Base-by-base conservation (phyloP, 1,284 basidiomycete genomes). In the Boletus smithii region DNA sequence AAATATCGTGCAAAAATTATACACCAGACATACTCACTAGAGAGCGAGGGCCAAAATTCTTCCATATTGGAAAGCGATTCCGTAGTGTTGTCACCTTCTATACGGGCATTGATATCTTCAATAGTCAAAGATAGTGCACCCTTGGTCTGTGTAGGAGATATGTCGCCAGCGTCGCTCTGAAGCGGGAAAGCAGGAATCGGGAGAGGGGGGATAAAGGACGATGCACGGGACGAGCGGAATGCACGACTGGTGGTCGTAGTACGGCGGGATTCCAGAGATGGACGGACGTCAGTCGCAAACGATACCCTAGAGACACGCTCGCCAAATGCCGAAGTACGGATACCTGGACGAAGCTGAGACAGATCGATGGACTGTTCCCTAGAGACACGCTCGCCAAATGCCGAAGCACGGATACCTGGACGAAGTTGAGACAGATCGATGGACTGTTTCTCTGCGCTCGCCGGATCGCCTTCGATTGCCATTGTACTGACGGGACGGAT, bases 221-320 rank as follows among this genome's bases (percentile, higher is more conserved):
- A 59, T 71, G 60, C 82, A 77, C 70, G 81, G 8, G 58, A 59
- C 20, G 58, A 44, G 35, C 61, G 58, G 37, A 59, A 83, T 1
- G 78, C 79, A 35, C 84, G 76, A 38, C 70, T 75, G n/a, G 63
- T 65, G 17, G 67, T 59, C 2, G 74, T 74, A 30, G 74, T 74
- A 32, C 77, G 72, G 44, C 83, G 73, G 5, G 74, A 73, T 20
- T 85, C 83, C 20, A 66, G 66, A 10, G 79, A 83, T 3, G 83
- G 82, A 22, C 84, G 76, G 9, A 76, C 72, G 48, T 83, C 81
- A n/a, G 77, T 72, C 5, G 86, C 87, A 57, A 91, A 88, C 1
- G 86, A 89, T 8, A 90, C 73, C n/a, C 81, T 72, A 2, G 80
- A 83, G 24, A 73, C 62, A 20, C 78, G 73, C 18, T 75, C 73